A percentile compares a stretch with the other conserved stretches of the same genome.
phyloP scores from a whole-genome alignment of 1,284 basidiomycete species.

The Pseudozyma hubeiensis region DNA sequence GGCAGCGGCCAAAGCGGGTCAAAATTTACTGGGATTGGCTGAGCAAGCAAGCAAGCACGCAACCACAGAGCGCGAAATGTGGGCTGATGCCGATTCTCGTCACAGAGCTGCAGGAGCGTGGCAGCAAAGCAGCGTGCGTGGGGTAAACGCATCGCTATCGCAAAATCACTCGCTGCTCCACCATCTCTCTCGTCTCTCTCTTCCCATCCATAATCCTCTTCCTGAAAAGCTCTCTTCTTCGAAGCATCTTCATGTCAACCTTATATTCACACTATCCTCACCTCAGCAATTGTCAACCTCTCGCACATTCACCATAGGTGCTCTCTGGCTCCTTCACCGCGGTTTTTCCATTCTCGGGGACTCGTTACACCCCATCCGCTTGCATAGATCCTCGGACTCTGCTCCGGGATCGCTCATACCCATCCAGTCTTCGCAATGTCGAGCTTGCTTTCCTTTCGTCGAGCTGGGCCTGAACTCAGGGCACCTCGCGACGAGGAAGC shows the following conservation, averaged over 20 bases:
- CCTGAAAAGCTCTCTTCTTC: no score
- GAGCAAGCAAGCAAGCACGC: no score
- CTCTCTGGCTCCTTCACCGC: background rate
- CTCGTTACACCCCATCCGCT: no score
- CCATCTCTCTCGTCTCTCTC: background rate
- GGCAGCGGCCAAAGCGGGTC: background rate
- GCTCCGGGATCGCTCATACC: background rate
- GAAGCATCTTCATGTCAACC: no score
- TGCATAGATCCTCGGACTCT: no score
- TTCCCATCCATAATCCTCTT: no score
- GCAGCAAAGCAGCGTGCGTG: no score
- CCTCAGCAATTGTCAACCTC: background rate
- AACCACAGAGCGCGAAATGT: no score
- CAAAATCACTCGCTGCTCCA: background rate
- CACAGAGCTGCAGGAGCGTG: no score
- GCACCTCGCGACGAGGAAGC: constrained; percentile 26
- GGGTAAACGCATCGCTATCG: no score
- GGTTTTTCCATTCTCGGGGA: background rate
- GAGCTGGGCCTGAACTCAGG: constrained; percentile 24
- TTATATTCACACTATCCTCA: background rate
- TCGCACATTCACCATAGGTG: background rate
- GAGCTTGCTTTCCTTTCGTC: constrained; percentile 29
- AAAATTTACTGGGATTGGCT: no score
- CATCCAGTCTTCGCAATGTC: constrained; percentile 8
- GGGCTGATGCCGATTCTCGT: no score